Percentiles rank a stretch among this genome's conserved stretches.
phyloP scores from a whole-genome alignment of 805 yeast genomes.

The Pichia heedii region DNA sequence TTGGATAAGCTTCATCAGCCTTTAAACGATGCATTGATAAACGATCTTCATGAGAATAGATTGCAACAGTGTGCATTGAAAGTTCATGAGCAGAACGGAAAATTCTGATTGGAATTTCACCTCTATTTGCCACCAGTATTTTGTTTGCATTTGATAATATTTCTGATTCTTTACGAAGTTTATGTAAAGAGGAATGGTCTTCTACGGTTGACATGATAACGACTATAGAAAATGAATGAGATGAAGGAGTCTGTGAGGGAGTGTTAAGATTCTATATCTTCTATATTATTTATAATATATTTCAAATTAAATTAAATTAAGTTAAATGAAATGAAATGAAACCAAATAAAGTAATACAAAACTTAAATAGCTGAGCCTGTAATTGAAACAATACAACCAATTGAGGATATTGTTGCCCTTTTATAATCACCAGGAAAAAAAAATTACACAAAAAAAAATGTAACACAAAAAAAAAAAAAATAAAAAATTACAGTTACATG shows the following conservation, averaged over 20 bases:
- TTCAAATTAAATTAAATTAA: too few species aligned
- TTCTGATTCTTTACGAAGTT: conserved; percentile 33
- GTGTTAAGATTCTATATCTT: too few species aligned
- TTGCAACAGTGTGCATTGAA: conserved; percentile 94
- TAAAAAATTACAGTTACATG: too few species aligned
- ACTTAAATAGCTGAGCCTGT: too few species aligned
- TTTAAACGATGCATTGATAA: conserved; percentile 90
- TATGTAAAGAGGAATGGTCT: conserved; percentile 27
- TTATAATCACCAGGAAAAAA: too few species aligned
- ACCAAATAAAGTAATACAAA: too few species aligned
- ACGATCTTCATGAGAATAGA: conserved; percentile 93
- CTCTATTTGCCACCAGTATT: conserved; percentile 76
- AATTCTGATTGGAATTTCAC: conserved; percentile 80
- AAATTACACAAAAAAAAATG: too few species aligned
- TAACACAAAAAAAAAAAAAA: too few species aligned
- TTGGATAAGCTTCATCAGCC: conserved; percentile 88
- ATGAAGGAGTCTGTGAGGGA: not conserved
- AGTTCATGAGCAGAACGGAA: conserved; percentile 97
- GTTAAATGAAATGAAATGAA: too few species aligned
- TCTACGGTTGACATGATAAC: conserved; percentile 24
- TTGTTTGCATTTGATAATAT: conserved; percentile 46
- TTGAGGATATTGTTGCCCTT: too few species aligned
- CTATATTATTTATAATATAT: too few species aligned
- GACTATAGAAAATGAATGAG: not conserved
- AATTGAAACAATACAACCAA: too few species aligned